phyloP scores from a whole-genome alignment of 495 filamentous ascomycete species.

The Aspergillus taichungensis region DNA sequence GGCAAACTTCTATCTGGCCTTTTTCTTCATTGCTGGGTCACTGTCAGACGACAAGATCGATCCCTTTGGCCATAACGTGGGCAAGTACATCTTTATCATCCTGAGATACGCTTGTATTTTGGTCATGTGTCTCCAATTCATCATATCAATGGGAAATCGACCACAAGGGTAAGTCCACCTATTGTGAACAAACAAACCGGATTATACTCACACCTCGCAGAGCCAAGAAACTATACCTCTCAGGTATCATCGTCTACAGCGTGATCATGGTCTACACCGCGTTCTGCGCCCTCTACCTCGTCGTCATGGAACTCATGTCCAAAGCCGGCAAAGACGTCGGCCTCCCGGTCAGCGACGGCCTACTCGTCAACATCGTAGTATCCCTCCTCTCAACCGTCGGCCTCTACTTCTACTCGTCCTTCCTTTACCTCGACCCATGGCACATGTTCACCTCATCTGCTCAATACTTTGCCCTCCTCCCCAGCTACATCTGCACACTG shows the following conservation, averaged over 20 bases:
- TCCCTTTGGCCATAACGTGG: conserved; percentile 82
- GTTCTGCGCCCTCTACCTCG: conserved; percentile 79
- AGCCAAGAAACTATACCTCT: conserved; percentile 83
- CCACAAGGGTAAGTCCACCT: conserved; percentile 64
- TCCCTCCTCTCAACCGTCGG: conserved; percentile 84
- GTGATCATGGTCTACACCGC: conserved; percentile 96
- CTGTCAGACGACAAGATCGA: conserved; percentile 72
- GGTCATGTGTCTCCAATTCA: conserved; percentile 90
- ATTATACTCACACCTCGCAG: conserved; percentile 19
- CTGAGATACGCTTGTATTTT: conserved; percentile 78
- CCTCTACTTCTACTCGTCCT: conserved; percentile 91
- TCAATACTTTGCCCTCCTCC: conserved; percentile 93
- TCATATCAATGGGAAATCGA: conserved; percentile 95
- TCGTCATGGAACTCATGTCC: conserved; percentile 64
- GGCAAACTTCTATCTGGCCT: conserved; percentile 98
- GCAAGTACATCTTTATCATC: conserved; percentile 75
- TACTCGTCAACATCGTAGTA: conserved; percentile 92
- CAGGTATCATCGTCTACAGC: conserved; percentile 75
- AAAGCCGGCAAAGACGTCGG: conserved; percentile 29
- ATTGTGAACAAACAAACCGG: background rate
- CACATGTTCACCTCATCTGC: conserved; percentile 92
- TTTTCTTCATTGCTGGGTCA: conserved; percentile 97
- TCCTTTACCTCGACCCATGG: conserved; percentile 97
- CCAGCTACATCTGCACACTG: conserved; percentile 90
- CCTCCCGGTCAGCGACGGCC: conserved; percentile 64